Evolutionary conservation across 2,329 filamentous ascomycete species (phyloP), one percentile per base, ranked within the genome.

Genomic region (Trichoderma aggressivum): DNA sequence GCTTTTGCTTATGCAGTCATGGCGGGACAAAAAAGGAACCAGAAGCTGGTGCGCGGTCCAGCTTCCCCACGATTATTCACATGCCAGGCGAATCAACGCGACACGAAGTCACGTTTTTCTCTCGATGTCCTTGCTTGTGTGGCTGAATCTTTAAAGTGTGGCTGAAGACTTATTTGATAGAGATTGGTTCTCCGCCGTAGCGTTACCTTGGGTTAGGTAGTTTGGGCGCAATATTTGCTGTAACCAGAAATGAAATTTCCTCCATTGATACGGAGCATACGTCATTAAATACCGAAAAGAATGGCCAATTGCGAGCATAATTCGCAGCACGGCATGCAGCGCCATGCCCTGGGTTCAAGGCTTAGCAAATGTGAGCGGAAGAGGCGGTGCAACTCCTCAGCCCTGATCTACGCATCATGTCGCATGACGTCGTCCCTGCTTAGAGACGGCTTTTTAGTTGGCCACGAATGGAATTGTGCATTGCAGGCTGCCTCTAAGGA

Each of bases 71-170:
- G 63, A n/a, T 59, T 36, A 36, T 53, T 28, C 5, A 47, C 7
- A 47, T 21, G 39, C 39, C 4, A n/a, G 58, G 14, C 21, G 21
- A 69, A 36, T 30, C 56, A 53, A 77, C 77, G 75, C 76, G 77
- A 74, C 77, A 75, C 77, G 77, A 72, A 36, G 66, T 79, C 78
- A 79, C 78, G 77, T 79, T 78, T 6, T 50, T 24, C 3, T n/a
- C 11, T 34, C 56, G 16, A 43, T n/a, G 39, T 34, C 18, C 5
- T 5, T 26, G 0, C 34, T 3, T 43, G 21, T 53, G 70, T 71
- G 70, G 70, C 69, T 67, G 18, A 32, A 8, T 26, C 3, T 53
- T 39, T 18, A 28, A 26, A 30, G 39, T 63, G 63, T 58, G 63
- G 63, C 63, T 58, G n/a, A 64, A 21, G 24, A 21, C 50, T n/a